Base-by-base conservation (phyloP, 192 early-diverging fungal genomes). In the Mortierella antarctica region DNA sequence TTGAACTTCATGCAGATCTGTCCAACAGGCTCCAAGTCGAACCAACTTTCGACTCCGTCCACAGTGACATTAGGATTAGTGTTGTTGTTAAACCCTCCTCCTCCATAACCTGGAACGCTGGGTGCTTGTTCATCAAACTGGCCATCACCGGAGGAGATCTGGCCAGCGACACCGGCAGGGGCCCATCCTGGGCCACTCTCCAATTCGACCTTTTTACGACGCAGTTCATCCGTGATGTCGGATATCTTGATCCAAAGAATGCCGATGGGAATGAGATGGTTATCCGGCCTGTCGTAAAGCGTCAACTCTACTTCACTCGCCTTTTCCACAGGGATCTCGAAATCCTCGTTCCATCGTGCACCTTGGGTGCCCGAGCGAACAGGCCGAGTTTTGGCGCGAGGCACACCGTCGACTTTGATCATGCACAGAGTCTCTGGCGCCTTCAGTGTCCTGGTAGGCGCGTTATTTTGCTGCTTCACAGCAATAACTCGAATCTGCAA, bases 11-110 rank as follows among this genome's bases (percentile, higher is more conserved):
- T 75, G 55, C 88, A 87, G 56, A 98, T 84, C 82, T 97, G 95
- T 48, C 98, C 98, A 60, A 91, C 89, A 47, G 97, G 96, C 79
- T 98, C 98, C 64, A 98, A 88, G 58, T 99, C 96, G 81, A 96
- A 88, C 93, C 92, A 94, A n/a, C 86, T 87, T 69, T 95, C 91
- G 51, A 91, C 86, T 41, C 92, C 91, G 44, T 94, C 90, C 1
- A 78, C 66, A 58, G 72, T 63, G 31, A 46, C 55, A 39, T 48
- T 40, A 9, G 64, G n/a, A 46, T 51, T 71, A 31, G 45, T 69
- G 48, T 73, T 74, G 73, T 57, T 83, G 54, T 54, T 47, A 21
- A n/a, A 21, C 20, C 57, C 62, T 23, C 42, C 64, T 44, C 31
- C 47, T 2, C 57, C 69, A 15, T 39, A 56, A 15, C 63, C 62